These are phyloP conservation scores for Sugiyamaella neomexicana DNA, from an alignment of 1,139 yeast genomes.

Conservation along the genomic window DNA sequence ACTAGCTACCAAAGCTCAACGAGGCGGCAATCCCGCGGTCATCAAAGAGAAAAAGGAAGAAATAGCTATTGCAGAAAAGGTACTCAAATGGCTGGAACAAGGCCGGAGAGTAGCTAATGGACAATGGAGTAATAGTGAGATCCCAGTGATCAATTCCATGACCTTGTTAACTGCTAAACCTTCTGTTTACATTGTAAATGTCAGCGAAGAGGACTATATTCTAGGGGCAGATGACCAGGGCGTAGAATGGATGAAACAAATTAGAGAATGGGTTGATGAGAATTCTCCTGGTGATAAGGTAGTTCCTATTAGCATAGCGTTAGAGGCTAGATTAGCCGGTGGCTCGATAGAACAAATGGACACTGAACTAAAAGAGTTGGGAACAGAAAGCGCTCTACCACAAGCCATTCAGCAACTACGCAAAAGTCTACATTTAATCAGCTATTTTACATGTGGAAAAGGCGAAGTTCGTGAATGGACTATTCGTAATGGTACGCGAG, in stretches of 20 bases:
- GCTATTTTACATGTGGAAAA: slow-evolving; percentile 83
- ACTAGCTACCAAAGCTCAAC: slow-evolving; percentile 49
- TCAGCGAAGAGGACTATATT: slow-evolving; percentile 89
- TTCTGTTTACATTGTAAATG: slow-evolving; percentile 82
- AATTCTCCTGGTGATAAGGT: slow-evolving; percentile 85
- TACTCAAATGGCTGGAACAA: slow-evolving; percentile 68
- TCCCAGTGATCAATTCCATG: slow-evolving; percentile 86
- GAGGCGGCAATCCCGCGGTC: slow-evolving; percentile 36
- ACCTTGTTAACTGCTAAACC: slow-evolving; percentile 85
- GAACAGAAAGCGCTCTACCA: slow-evolving; percentile 78
- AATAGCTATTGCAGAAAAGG: slow-evolving; percentile 69
- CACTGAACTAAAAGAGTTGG: slow-evolving; percentile 75
- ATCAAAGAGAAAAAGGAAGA: slow-evolving; percentile 79
- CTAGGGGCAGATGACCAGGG: slow-evolving; percentile 36
- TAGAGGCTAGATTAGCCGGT: slow-evolving; percentile 80
- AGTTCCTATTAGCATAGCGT: slow-evolving; percentile 80
- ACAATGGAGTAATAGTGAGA: slow-evolving; percentile 94
- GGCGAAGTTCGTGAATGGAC: slow-evolving; percentile 85
- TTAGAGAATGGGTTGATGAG: slow-evolving; percentile 85
- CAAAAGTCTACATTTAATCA: slow-evolving; percentile 59
- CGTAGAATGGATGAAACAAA: slow-evolving; percentile 42
- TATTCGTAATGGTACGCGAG: slow-evolving; percentile 61
- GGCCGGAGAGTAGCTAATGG: slow-evolving; percentile 90
- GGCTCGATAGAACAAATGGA: slow-evolving; percentile 74
- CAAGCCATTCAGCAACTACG: slow-evolving; percentile 70